Evolutionary conservation across 1,284 basidiomycete species (phyloP), one percentile per base, ranked within the genome.

Genomic region (Malassezia sp.): DNA sequence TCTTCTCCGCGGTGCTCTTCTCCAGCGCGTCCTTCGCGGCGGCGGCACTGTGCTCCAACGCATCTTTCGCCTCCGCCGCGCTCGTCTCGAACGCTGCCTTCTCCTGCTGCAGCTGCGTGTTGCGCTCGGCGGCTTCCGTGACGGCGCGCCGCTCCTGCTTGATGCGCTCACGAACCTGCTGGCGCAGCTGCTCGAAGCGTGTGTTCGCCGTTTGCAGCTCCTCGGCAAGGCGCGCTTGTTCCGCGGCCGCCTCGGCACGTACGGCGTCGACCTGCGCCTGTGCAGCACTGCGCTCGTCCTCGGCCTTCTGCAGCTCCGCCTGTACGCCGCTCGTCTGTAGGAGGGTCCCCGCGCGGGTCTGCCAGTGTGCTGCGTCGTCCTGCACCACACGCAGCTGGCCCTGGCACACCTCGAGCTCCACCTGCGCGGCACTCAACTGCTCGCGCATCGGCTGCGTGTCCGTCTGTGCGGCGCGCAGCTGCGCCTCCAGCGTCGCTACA

Each of bases 241-340:
- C 44, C 15, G 38, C 18, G 23, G 48, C 44, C 41, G 60, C 31
- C 44, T 60, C 48, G 1, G 43, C 34, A 29, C 53, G 37, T 14
- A 53, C 42, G 38, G 54, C 56, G 2, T 57, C 46, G 32, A 59
- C 47, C 40, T 56, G 53, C 14, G 44, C 37, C 42, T 61, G 51
- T 3, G 57, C 53, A 21, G 58, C 52, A 4, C 52, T 54, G 5
- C 58, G 56, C 51, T 68, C 59, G 40, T 61, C 52, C 50, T 68
- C 63, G 20, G 52, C 58, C 48, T 59, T 60, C 34, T 67, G 56
- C 26, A 70, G 51, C 49, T 68, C 62, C 4, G 83, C 80, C 12
- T 87, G 85, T 56, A 85, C 82, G 41, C 86, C 84, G 59, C 89
- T 84, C 61, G 87, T 87, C 71, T 77, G 80, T 38, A 91, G 74